These are phyloP conservation scores for Nemania sp. DNA, from an alignment of 2,329 filamentous ascomycete species.

Conservation along the genomic window DNA sequence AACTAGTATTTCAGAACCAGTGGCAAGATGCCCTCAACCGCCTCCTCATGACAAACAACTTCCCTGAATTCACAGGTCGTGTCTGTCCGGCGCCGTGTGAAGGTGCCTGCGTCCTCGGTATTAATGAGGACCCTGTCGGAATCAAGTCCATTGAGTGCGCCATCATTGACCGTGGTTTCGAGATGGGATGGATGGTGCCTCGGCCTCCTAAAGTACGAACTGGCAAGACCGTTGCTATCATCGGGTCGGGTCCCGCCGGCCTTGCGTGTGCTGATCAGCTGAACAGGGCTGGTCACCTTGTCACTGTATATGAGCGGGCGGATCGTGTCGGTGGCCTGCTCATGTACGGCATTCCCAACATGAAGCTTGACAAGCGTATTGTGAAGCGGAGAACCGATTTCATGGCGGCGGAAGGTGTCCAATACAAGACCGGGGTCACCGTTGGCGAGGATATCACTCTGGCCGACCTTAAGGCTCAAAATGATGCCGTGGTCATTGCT, in stretches of 20 bases:
- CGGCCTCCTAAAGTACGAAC: slow-evolving; percentile 81
- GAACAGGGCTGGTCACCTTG: slow-evolving; percentile 88
- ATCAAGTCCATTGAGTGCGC: slow-evolving; percentile 99
- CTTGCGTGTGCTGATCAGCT: slow-evolving; percentile 92
- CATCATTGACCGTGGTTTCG: slow-evolving; percentile 96
- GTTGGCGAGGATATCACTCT: slow-evolving; percentile 83
- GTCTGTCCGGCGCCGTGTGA: slow-evolving; percentile 97
- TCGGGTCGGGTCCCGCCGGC: slow-evolving; percentile 92
- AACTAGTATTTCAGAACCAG: slow-evolving; percentile 78
- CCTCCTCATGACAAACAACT: slow-evolving; percentile 96
- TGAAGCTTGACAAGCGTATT: slow-evolving; percentile 98
- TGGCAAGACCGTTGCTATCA: slow-evolving; percentile 88
- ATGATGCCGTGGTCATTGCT: slow-evolving; percentile 89
- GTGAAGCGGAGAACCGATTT: slow-evolving; percentile 96
- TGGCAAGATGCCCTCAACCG: slow-evolving; percentile 94
- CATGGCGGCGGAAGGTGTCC: slow-evolving; percentile 89
- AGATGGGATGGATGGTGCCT: slow-evolving; percentile 98
- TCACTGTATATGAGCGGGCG: slow-evolving; percentile 92
- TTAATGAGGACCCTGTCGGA: slow-evolving; percentile 95
- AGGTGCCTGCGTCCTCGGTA: slow-evolving; percentile 93
- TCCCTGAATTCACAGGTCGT: slow-evolving; percentile 97
- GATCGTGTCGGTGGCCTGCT: slow-evolving; percentile 91
- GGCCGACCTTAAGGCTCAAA: slow-evolving; percentile 75
- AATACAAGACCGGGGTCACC: slow-evolving; percentile 81
- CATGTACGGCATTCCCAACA: slow-evolving; percentile 99